Base-by-base conservation (phyloP, 768 basidiomycete genomes). In the Pleurotus eryngii region DNA sequence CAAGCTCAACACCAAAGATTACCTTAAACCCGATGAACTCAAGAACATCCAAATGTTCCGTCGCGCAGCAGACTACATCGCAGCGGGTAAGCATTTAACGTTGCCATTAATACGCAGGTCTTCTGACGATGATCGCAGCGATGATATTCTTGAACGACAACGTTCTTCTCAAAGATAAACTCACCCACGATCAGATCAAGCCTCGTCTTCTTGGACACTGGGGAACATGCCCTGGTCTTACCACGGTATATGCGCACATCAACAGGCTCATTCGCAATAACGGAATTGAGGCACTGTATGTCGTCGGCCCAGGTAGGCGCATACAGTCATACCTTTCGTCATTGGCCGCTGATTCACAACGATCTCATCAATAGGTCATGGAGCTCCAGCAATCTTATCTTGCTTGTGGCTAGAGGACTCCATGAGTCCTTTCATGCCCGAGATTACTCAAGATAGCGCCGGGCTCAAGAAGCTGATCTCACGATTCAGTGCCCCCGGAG, bases 371-470 rank as follows among this genome's bases (percentile, higher is more conserved):
- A 57, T 68, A 74, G 89, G 89, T 12, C 91, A 95, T 64, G 92
- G 92, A 37, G 93, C 94, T 4, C 94, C 94, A 18, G 92, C 84
- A 22, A 81, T 95, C 24, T 81, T 97, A n/a, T 81, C 92, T 8
- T 87, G 85, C 62, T 81, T 95, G 5, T 95, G 89, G 87, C 75
- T 95, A 59, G 94, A 97, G 70, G 86, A 88, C 57, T 84, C 90
- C 1, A 75, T 89, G 17, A 71, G 78, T 14, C 67, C 63, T 2
- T 89, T 88, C 67, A 74, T 80, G 61, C 84, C 84, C 1, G 72
- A 77, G 55, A 84, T 85, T 61, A 73, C 82, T 14, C 83, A 81
- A 24, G 79, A 87, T 62, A 71, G 68, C 57, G 63, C 60, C 4
- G 91, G 90, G 5, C 76, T 91, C 38, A 73, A 83, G 47, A 82